Conservation (phyloP, 805 yeast species). For the Naumovozyma castellii region DNA sequence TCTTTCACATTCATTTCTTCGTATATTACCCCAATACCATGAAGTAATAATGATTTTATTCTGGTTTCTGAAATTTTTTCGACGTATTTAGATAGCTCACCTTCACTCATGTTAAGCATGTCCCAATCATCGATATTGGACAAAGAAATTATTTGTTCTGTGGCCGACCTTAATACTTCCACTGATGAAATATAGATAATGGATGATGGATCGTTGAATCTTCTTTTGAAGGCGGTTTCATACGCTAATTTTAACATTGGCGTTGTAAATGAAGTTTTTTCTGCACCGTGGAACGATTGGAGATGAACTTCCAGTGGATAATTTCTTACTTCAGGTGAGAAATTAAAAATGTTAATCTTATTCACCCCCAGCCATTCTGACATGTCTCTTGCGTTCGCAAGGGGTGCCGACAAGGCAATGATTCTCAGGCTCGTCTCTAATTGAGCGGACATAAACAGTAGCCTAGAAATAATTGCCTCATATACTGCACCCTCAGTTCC, state of each 20-base stretch:
- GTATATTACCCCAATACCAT: conserved; percentile 60
- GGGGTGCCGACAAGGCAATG: conserved; percentile 59
- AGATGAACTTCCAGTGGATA: conserved; percentile 50
- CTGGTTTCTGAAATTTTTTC: conserved; percentile 38
- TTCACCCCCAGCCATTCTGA: conserved; percentile 81
- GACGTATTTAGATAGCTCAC: conserved; percentile 7
- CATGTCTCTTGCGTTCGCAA: conserved; percentile 67
- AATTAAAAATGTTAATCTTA: conserved; percentile 55
- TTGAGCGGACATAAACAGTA: conserved; percentile 61
- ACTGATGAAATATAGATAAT: conserved; percentile 53
- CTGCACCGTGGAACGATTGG: conserved; percentile 37
- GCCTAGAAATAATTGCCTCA: conserved; percentile 62
- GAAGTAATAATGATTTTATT: conserved; percentile 35
- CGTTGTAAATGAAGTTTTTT: conserved; percentile 31
- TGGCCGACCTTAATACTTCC: conserved; percentile 44
- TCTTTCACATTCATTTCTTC: conserved; percentile 50
- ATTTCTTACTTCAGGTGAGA: conserved; percentile 51
- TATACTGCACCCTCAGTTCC: conserved; percentile 51
- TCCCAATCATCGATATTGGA: conserved; percentile 31
- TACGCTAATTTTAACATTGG: conserved; percentile 45
- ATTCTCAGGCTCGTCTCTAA: conserved; percentile 50
- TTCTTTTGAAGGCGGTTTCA: conserved; percentile 31
- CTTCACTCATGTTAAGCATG: conserved; percentile 34
- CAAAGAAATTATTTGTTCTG: conserved; percentile 34
- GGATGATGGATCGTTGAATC: conserved; percentile 28